Percentiles rank a stretch among this genome's conserved stretches.
Conservation (phyloP, 2,329 filamentous ascomycete species). For the Ophiocordyceps camponoti-floridani region DNA sequence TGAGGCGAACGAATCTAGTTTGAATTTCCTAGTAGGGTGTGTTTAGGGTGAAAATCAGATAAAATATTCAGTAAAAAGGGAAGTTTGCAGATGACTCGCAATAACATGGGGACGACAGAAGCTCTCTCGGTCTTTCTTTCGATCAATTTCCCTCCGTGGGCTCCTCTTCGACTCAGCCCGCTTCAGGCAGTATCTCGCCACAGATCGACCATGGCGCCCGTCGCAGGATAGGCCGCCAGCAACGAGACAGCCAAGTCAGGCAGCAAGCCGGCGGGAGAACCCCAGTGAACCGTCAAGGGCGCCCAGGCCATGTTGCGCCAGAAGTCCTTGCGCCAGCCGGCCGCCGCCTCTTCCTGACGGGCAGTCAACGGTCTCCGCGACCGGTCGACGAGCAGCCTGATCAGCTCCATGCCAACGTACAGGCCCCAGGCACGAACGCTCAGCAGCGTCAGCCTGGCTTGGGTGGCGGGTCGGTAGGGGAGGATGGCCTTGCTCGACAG, state of each 20-base stretch:
- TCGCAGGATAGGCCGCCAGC: conserved; percentile 25
- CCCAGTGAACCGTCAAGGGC: conserved; percentile 74
- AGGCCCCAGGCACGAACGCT: conserved; percentile 66
- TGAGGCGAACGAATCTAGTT: no score
- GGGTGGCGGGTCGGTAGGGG: conserved; percentile 32
- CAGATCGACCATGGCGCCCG: conserved; percentile 24
- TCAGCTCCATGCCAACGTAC: conserved; percentile 61
- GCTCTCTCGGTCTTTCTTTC: background rate
- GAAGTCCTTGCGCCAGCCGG: conserved; percentile 46
- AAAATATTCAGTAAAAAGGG: no score
- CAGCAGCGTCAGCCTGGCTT: conserved; percentile 47
- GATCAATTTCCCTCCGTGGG: background rate
- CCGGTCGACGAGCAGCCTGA: conserved; percentile 37
- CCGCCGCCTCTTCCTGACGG: conserved; percentile 22
- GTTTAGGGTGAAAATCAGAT: no score
- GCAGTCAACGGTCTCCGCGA: conserved; percentile 14
- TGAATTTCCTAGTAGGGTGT: no score
- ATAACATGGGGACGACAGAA: no score
- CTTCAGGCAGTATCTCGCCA: conserved; percentile 21
- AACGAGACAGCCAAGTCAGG: conserved; percentile 21
- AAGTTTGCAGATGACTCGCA: no score
- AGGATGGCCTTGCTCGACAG: conserved; percentile 58
- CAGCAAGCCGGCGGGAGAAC: conserved; percentile 42
- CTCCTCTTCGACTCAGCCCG: background rate
- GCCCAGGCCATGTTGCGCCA: conserved; percentile 58